These are phyloP conservation scores for Chiua virens DNA, from an alignment of 768 basidiomycete genomes.

Conservation along the genomic window DNA sequence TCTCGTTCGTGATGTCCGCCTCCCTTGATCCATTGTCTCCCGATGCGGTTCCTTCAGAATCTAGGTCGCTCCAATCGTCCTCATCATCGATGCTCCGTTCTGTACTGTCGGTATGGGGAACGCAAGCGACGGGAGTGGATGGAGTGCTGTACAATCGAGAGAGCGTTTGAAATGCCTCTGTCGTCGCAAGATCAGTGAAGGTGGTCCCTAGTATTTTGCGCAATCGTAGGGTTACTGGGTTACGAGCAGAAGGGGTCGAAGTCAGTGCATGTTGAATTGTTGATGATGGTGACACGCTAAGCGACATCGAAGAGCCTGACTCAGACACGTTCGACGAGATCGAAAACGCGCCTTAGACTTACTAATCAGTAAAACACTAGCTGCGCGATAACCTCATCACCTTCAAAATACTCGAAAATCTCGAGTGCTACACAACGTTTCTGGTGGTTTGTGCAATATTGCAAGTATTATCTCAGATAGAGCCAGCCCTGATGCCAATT, in stretches of 20 bases:
- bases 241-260: slow-evolving; percentile 35
- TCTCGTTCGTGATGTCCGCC: slow-evolving; percentile 51
- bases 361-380: no score
- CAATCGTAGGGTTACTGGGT: slow-evolving; percentile 82
- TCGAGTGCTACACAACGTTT: no score
- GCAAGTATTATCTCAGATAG: no score
- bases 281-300: slow-evolving; percentile 2
- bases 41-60: slow-evolving; percentile 7
- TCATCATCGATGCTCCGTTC: slow-evolving; percentile 34
- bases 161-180: slow-evolving; percentile 79
- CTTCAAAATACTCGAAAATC: no score
- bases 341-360: no score
- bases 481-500: no score
- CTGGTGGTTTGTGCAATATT: no score
- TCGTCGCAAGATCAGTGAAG: slow-evolving; percentile 74
- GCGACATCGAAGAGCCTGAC: no score
- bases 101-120: neutral
- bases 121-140: slow-evolving; percentile 19
- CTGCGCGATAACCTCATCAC: no score
- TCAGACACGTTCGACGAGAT: no score
- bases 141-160: slow-evolving; percentile 69
- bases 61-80: slow-evolving; percentile 32
- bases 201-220: slow-evolving; percentile 87
- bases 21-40: slow-evolving; percentile 9
- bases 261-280: slow-evolving; percentile 11